Evolutionary conservation across 352 stramenopile species (phyloP).

Genomic region (Globisporangium heterothallicum): DNA sequence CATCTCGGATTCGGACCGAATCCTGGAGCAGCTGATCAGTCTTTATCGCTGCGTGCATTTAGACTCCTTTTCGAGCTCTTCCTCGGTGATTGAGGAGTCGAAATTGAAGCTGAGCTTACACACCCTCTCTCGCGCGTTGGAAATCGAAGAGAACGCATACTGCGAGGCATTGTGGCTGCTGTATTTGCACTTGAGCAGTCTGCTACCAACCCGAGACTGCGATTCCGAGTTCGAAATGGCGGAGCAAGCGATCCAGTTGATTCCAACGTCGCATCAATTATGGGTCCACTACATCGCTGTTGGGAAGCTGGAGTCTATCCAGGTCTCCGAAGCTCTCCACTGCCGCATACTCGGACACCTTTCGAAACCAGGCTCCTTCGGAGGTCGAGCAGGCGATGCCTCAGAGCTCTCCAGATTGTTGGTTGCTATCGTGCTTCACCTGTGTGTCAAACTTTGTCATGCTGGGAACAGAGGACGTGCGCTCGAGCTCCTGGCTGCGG

Average conservation of each 20-base stretch:
- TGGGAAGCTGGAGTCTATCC: constrained; percentile 11
- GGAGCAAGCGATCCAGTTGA: constrained; percentile 26
- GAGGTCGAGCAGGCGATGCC: background rate
- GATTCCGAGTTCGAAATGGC: constrained; percentile 22
- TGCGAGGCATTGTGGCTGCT: constrained; percentile 30
- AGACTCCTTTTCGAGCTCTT: background rate
- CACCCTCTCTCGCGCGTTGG: constrained; percentile 26
- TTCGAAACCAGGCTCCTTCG: constrained; percentile 3
- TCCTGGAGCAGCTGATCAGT: constrained; percentile 16
- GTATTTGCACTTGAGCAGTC: constrained; percentile 22
- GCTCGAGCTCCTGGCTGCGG: constrained; percentile 8
- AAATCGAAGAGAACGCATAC: constrained; percentile 33
- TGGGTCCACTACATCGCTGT: constrained; percentile 26
- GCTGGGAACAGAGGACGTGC: background rate
- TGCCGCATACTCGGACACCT: constrained; percentile 11
- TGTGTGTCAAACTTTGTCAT: constrained; percentile 14
- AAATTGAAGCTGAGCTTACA: constrained; percentile 20
- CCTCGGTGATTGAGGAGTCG: background rate
- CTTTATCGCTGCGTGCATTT: constrained; percentile 15
- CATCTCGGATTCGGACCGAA: constrained; percentile 10
- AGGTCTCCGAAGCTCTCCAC: constrained; percentile 10
- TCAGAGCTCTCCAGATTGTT: constrained; percentile 10
- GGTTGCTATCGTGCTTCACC: constrained; percentile 11
- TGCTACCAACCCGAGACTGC: constrained; percentile 14
- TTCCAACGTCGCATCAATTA: constrained; percentile 19